phyloP scores from a whole-genome alignment of 257 asterid species.

The Echites panduratus region DNA sequence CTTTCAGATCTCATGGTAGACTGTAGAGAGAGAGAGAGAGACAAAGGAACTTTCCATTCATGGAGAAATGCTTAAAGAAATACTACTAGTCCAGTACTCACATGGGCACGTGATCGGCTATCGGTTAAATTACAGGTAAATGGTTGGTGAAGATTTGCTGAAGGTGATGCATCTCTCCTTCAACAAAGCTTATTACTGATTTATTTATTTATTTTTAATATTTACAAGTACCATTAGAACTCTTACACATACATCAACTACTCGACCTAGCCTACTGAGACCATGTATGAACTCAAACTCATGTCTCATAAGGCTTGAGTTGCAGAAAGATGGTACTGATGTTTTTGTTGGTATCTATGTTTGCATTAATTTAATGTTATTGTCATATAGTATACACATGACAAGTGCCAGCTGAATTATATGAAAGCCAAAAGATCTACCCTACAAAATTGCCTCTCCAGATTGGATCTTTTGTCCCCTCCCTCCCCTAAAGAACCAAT shows the following conservation, averaged over 20 bases:
- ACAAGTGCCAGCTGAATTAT: neutral
- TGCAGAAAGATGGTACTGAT: too few relatives aligned
- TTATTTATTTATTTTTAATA: too few relatives aligned
- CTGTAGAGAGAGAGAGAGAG: too few relatives aligned
- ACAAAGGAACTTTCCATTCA: neutral
- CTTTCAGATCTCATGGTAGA: conserved; percentile 6
- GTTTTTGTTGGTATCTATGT: neutral
- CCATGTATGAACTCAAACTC: too few relatives aligned
- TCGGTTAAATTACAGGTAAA: conserved; percentile 15
- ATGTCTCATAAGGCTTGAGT: too few relatives aligned
- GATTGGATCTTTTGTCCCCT: neutral
- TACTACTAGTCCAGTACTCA: conserved; percentile 8
- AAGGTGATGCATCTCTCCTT: neutral
- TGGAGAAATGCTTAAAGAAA: neutral
- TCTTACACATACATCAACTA: too few relatives aligned
- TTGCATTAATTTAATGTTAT: neutral
- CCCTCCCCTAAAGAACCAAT: neutral
- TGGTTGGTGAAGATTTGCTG: neutral
- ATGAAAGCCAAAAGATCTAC: neutral
- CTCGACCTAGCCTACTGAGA: too few relatives aligned
- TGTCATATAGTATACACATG: neutral
- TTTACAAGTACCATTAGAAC: too few relatives aligned
- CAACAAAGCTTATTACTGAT: neutral
- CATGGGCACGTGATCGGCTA: conserved; percentile 42
- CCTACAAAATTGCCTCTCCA: neutral